phyloP scores from a whole-genome alignment of 768 basidiomycete species.

The Holtermanniella nyarrowii region DNA sequence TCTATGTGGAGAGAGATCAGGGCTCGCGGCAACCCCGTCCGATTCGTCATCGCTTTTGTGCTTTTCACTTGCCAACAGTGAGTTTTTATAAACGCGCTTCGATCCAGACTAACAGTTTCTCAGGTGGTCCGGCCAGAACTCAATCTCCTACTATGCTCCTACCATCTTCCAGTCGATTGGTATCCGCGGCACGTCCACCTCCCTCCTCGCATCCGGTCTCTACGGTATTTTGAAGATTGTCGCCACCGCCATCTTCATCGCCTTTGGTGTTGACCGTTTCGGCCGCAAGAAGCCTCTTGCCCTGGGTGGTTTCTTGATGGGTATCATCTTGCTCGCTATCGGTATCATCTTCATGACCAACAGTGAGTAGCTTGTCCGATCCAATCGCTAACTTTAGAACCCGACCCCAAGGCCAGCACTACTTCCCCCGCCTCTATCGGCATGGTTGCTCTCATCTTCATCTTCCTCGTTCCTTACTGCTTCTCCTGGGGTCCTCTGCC shows the following conservation, averaged over 20 bases:
- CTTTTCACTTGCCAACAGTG: too few species aligned
- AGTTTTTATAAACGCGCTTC: slow-evolving; percentile 45
- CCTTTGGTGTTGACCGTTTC: slow-evolving; percentile 40
- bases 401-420: slow-evolving; percentile 41
- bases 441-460: slow-evolving; percentile 67
- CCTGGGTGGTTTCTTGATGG: slow-evolving; percentile 69
- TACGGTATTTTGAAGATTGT: slow-evolving; percentile 44
- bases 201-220: slow-evolving; percentile 41
- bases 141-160: slow-evolving; percentile 45
- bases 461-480: slow-evolving; percentile 79
- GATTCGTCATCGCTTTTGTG: slow-evolving; percentile 64
- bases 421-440: slow-evolving; percentile 50
- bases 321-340: slow-evolving; percentile 66
- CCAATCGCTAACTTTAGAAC: background rate
- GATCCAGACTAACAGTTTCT: background rate
- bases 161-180: slow-evolving; percentile 34
- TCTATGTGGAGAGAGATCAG: slow-evolving; percentile 63
- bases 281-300: slow-evolving; percentile 47
- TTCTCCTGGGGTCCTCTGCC: slow-evolving; percentile 71
- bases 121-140: slow-evolving; percentile 61
- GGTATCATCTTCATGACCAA: slow-evolving; percentile 73
- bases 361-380: slow-evolving; percentile 38
- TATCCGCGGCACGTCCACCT: slow-evolving; percentile 33
- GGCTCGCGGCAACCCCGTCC: slow-evolving; percentile 67
- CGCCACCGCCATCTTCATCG: slow-evolving; percentile 41